Percentiles rank a stretch among this genome's conserved stretches.
Evolutionary conservation across 768 basidiomycete species (phyloP).

Genomic region (Rhizopogon vulgaris): DNA sequence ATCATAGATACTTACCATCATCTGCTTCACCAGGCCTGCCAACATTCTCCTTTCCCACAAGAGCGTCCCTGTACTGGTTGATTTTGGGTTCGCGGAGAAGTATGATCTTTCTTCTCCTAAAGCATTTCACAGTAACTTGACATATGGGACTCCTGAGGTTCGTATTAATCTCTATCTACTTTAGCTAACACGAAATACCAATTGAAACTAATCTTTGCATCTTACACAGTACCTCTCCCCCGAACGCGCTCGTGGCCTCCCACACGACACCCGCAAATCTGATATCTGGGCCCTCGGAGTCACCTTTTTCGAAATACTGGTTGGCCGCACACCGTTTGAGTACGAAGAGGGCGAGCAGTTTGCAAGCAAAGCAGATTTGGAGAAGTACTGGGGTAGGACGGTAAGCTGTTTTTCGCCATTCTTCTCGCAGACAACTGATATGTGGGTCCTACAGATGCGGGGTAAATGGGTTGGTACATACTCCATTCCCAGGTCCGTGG

Average conservation of each 20-base stretch:
- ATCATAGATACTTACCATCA: background rate
- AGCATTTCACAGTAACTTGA: slow-evolving; percentile 76
- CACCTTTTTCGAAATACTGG: slow-evolving; percentile 91
- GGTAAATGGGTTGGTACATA: slow-evolving; percentile 79
- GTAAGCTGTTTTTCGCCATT: slow-evolving; percentile 28
- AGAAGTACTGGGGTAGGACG: slow-evolving; percentile 83
- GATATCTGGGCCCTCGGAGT: slow-evolving; percentile 84
- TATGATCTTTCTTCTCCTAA: slow-evolving; percentile 60
- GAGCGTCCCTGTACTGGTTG: slow-evolving; percentile 83
- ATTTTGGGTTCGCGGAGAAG: slow-evolving; percentile 94
- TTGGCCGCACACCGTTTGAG: slow-evolving; percentile 91
- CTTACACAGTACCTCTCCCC: slow-evolving; percentile 79
- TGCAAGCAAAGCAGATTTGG: slow-evolving; percentile 70
- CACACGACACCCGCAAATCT: slow-evolving; percentile 91
- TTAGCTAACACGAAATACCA: background rate
- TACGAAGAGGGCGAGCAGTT: slow-evolving; percentile 74
- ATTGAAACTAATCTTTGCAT: background rate
- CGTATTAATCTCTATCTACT: slow-evolving; percentile 7
- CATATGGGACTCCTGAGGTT: slow-evolving; percentile 91
- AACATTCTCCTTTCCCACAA: slow-evolving; percentile 83
- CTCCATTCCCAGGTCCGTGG: slow-evolving; percentile 58
- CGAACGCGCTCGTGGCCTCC: slow-evolving; percentile 80
- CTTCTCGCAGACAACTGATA: background rate
- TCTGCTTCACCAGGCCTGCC: slow-evolving; percentile 54
- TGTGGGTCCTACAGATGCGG: slow-evolving; percentile 38